These are phyloP conservation scores for Alternaria consortialis DNA, from an alignment of 2,329 filamentous ascomycete genomes.

Conservation along the genomic window DNA sequence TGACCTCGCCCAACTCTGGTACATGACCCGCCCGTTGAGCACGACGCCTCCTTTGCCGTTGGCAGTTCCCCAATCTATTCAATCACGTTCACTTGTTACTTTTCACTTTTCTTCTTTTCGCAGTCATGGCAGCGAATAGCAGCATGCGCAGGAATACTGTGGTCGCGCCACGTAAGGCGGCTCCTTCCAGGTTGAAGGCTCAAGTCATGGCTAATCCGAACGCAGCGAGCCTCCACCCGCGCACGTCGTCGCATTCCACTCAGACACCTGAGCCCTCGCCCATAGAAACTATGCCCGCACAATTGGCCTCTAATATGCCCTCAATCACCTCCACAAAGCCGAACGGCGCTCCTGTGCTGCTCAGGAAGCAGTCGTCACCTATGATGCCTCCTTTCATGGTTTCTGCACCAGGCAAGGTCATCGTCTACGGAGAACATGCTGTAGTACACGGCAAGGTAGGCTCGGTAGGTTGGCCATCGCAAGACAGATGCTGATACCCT, in stretches of 20 bases:
- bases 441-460: conserved; percentile 94
- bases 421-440: conserved; percentile 96
- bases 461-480: background rate
- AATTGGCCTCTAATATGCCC: conserved; percentile 36
- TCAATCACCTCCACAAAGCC: conserved; percentile 18
- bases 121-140: conserved; percentile 38
- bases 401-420: conserved; percentile 96
- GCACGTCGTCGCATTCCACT: conserved; percentile 35
- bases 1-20: conserved; percentile 23
- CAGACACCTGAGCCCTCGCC: conserved; percentile 41
- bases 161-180: conserved; percentile 35
- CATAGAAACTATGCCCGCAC: conserved; percentile 39
- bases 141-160: conserved; percentile 35
- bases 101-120: background rate
- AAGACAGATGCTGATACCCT: conserved; percentile 23
- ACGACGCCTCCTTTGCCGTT: conserved; percentile 23
- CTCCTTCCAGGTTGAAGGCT: background rate
- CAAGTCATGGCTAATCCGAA: conserved; percentile 23
- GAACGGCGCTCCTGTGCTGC: conserved; percentile 30
- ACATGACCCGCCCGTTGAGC: conserved; percentile 1
- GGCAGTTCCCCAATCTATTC: background rate
- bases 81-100: background rate
- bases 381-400: conserved; percentile 94
- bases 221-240: conserved; percentile 34
- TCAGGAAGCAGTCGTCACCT: conserved; percentile 59